These are phyloP conservation scores for Stenogyne calaminthoides DNA, from an alignment of 305 asterid species.

Conservation along the genomic window DNA sequence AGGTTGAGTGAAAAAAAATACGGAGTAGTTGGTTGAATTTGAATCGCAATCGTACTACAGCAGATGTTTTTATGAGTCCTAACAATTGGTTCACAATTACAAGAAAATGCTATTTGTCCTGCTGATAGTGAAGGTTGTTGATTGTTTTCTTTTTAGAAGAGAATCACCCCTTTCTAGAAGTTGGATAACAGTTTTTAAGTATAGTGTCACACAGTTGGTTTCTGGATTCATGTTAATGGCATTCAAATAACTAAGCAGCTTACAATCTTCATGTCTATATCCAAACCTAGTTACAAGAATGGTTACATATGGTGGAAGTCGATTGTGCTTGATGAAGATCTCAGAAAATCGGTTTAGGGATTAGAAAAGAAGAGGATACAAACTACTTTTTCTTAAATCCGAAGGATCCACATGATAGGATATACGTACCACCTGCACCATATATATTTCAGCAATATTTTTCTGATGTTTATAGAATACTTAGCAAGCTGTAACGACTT, in stretches of 20 bases:
- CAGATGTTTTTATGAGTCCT: background rate
- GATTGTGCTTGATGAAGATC: conserved; percentile 4
- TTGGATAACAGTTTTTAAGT: conserved; percentile 7
- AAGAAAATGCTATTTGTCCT: background rate
- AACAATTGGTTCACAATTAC: background rate
- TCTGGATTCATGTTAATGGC: background rate
- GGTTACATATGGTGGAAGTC: background rate
- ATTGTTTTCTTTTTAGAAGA: background rate
- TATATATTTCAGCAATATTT: background rate
- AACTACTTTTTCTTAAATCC: background rate
- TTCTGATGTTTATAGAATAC: background rate
- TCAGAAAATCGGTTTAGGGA: background rate
- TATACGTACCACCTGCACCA: background rate
- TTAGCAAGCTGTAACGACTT: background rate
- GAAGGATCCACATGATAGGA: background rate
- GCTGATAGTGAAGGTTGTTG: background rate
- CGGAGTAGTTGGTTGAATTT: background rate
- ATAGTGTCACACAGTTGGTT: background rate
- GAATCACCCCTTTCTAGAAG: background rate
- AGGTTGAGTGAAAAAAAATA: background rate
- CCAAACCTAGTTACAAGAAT: background rate
- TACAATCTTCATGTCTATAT: background rate
- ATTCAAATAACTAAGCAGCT: conserved; percentile 5
- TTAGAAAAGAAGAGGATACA: background rate
- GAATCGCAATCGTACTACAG: background rate